Base-by-base conservation (phyloP, 106 monocot species). In the Platanthera zijinensis region DNA sequence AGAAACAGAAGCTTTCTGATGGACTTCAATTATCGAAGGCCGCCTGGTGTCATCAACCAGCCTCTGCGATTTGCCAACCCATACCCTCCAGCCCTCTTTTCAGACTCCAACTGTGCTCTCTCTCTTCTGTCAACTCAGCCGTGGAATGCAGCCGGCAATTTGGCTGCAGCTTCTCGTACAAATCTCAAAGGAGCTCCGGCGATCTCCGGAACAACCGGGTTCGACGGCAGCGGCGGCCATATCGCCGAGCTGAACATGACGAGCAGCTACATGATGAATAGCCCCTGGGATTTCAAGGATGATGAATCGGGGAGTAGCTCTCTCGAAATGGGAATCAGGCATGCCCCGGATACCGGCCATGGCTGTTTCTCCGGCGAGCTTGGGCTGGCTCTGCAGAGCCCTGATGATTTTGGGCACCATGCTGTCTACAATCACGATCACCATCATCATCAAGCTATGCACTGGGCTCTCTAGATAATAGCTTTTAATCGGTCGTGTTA, bases 61-160 rank as follows among this genome's bases (percentile, higher is more conserved):
- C 39, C 39, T 39, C 39, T 39, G 39, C 39, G 39, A 39, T 39
- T 39, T 39, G 56, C 5, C 21, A 79, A 75, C 76, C 75, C 54
- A 49, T 75, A 53, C 78, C 64, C 72, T 0, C 39, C 39, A 39
- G 39, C 39, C 39, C 39, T 39, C 39, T 39, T 39, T 82, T 49
- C 90, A 1, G 88, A 95, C 80, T 92, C 92, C 74, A 84, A 82
- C 86, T 90, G 95, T 95, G 95, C 95, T 95, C 92, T 95, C 95
- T 95, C 95, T 95, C 95, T 95, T 95, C 95, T 95, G 95, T 95
- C 95, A 95, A 90, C 67, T 86, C 87, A 92, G 78, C 87, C 84
- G 74, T 91, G 88, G 81, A 73, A 74, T 71, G 74, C 75, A 47
- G 13, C 50, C 46, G 18, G 11, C 9, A 12, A 7, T 17, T 45